A percentile compares a stretch with the other conserved stretches of the same genome.
phyloP scores from a whole-genome alignment of 2,329 filamentous ascomycete genomes.

The Venturiaceae sp. region DNA sequence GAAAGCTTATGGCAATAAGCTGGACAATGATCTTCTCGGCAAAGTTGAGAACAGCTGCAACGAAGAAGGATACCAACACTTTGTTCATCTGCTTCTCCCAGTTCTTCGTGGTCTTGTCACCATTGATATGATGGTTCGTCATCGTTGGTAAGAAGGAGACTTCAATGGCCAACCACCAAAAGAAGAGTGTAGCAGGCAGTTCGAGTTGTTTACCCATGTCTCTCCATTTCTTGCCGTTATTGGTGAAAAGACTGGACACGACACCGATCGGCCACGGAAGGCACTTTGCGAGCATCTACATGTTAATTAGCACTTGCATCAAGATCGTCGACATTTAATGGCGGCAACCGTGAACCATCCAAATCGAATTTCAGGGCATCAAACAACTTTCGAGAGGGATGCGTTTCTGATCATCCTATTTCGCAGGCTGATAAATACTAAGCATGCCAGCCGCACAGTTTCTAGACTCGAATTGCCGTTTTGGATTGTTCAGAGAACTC shows the following conservation, averaged over 20 bases:
- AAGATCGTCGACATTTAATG: background rate
- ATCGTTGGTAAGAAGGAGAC: constrained; percentile 80
- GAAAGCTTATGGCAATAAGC: constrained; percentile 88
- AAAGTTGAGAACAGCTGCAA: constrained; percentile 70
- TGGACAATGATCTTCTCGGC: constrained; percentile 91
- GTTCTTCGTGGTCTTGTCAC: constrained; percentile 38
- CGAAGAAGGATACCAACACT: constrained; percentile 76
- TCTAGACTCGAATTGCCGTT: too few species aligned
- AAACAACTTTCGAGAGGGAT: too few species aligned
- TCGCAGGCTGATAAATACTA: too few species aligned
- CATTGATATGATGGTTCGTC: constrained; percentile 51
- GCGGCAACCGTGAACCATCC: background rate
- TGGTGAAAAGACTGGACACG: constrained; percentile 67
- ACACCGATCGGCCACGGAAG: constrained; percentile 53
- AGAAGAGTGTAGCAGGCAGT: constrained; percentile 73
- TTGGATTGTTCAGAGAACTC: too few species aligned
- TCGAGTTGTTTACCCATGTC: constrained; percentile 82
- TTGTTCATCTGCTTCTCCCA: constrained; percentile 82
- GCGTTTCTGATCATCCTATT: too few species aligned
- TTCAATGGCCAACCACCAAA: constrained; percentile 84
- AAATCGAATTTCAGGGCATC: too few species aligned
- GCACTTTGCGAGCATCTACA: constrained; percentile 46
- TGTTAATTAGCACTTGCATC: too few species aligned
- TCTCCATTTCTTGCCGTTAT: constrained; percentile 86
- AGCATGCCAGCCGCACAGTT: too few species aligned